These are phyloP conservation scores for Fraxinus paxiana DNA, from an alignment of 305 asterid genomes.

Conservation along the genomic window DNA sequence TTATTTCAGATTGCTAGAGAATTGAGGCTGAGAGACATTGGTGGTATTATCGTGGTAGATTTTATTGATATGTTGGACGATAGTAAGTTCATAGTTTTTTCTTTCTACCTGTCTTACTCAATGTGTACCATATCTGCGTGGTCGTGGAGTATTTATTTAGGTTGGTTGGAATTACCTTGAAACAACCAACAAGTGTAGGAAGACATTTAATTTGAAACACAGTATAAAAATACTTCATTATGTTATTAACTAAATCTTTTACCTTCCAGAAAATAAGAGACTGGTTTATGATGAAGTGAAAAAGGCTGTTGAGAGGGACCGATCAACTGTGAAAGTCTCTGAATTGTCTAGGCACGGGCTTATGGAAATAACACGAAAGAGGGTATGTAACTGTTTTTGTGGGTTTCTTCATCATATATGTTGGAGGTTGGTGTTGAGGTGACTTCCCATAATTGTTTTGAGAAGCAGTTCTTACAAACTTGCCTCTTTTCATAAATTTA, in stretches of 20 bases:
- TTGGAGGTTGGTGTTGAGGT: not conserved
- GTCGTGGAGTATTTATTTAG: not conserved
- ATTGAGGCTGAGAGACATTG: conserved; percentile 91
- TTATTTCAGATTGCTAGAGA: conserved; percentile 90
- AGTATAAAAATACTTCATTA: not conserved
- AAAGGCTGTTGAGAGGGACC: conserved; percentile 76
- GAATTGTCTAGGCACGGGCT: conserved; percentile 87
- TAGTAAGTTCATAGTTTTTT: conserved; percentile 49
- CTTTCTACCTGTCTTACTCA: conserved; percentile 11
- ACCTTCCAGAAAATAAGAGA: conserved; percentile 74
- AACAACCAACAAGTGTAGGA: conserved; percentile 15
- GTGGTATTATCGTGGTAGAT: conserved; percentile 96
- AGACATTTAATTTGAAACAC: conserved; percentile 12
- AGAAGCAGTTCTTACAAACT: not conserved
- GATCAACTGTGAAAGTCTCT: conserved; percentile 83
- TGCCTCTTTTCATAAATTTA: not conserved
- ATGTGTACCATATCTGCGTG: not conserved
- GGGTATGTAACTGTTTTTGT: conserved; percentile 47
- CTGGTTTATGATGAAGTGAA: conserved; percentile 86
- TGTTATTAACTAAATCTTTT: conserved; percentile 16
- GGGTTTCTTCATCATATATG: not conserved
- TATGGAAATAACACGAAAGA: conserved; percentile 93
- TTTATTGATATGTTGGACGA: conserved; percentile 97
- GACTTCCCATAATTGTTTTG: not conserved
- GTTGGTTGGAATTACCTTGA: not conserved